A percentile compares a stretch with the other conserved stretches of the same genome.
Conservation (phyloP, 108 stramenopile genomes). For the Nitzschia sp. region DNA sequence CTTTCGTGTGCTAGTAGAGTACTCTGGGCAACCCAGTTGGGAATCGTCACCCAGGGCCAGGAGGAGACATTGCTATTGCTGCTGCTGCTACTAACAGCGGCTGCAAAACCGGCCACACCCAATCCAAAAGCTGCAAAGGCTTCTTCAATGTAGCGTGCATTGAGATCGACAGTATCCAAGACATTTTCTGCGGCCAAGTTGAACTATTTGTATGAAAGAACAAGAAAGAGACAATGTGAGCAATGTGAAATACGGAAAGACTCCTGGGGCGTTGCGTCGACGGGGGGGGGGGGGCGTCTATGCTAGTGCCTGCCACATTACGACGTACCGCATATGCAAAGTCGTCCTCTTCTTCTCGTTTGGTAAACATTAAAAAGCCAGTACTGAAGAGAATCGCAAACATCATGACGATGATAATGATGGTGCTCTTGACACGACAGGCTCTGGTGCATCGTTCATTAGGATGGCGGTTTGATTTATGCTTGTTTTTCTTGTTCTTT, state of each 20-base stretch:
- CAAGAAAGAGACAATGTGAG: background rate
- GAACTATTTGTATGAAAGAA: background rate
- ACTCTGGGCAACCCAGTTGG: background rate
- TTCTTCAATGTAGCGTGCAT: background rate
- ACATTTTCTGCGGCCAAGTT: background rate
- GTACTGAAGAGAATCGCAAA: no score
- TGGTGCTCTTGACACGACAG: no score
- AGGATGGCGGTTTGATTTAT: no score
- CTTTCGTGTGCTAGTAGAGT: background rate
- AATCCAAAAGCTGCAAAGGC: background rate
- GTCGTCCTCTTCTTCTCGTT: background rate
- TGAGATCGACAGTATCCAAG: background rate
- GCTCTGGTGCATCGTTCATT: no score
- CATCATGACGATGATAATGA: no score
- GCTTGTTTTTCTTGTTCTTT: no score
- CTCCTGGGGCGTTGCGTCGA: background rate
- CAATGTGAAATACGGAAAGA: background rate
- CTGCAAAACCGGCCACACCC: background rate
- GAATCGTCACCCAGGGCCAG: constrained; percentile 19
- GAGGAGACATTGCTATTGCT: background rate
- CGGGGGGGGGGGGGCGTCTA: background rate
- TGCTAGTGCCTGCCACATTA: background rate
- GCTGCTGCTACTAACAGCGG: background rate
- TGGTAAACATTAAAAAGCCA: no score
- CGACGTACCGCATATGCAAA: background rate